Evolutionary conservation across 192 early-diverging fungal species (phyloP).

Genomic region (Funneliformis mosseae): DNA sequence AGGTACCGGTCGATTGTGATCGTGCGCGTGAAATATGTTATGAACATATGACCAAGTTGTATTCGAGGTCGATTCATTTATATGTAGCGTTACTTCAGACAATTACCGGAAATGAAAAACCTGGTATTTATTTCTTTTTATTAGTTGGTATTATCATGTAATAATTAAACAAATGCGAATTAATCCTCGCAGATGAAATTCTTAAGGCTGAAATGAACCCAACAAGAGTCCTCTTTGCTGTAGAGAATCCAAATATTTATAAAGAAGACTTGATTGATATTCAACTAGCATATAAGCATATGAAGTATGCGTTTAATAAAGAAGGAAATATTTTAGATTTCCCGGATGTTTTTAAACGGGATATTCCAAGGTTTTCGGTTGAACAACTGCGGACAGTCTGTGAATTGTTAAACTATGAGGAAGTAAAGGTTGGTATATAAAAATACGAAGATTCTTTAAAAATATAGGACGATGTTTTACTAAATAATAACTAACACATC

Average conservation of each 20-base stretch:
- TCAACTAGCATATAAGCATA: constrained; percentile 18
- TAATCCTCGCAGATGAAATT: background rate
- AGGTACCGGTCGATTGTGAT: constrained; percentile 16
- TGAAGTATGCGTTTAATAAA: background rate
- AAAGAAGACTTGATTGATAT: constrained; percentile 30
- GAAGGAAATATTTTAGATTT: background rate
- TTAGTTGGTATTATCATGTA: background rate
- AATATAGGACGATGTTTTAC: background rate
- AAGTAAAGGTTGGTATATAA: background rate
- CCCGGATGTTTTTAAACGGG: background rate
- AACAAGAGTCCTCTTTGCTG: constrained; percentile 4
- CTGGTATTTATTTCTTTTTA: background rate
- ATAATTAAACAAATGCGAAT: background rate
- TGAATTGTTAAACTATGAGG: background rate
- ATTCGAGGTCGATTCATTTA: constrained; percentile 11
- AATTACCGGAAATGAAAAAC: background rate
- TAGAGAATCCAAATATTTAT: constrained; percentile 31
- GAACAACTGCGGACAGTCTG: background rate
- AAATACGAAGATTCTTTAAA: background rate
- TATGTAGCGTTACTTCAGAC: constrained; percentile 12
- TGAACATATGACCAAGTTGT: background rate
- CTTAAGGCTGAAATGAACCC: background rate
- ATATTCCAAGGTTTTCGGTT: constrained; percentile 8
- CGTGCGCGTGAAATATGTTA: constrained; percentile 21
- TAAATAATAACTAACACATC: background rate